Percentiles rank a stretch among this genome's conserved stretches.
phyloP scores from a whole-genome alignment of 176 grass and related monocot species.

The Eremochloa ophiuroides region DNA sequence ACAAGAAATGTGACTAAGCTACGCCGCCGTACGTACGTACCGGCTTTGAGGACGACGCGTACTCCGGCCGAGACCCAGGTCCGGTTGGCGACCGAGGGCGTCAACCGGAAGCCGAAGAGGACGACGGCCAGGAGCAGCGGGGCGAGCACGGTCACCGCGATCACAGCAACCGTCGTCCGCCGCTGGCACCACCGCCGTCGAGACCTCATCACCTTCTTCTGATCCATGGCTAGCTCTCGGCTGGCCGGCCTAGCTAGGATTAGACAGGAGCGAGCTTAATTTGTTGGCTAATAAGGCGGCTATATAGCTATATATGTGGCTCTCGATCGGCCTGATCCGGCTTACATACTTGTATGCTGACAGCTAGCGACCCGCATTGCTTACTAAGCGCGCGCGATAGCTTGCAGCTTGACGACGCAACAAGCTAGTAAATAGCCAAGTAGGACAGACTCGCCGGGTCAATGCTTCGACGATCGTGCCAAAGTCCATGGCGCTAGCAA shows the following conservation, averaged over 20 bases:
- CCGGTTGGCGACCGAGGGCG: background rate
- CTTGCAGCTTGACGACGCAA: background rate
- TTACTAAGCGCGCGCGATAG: background rate
- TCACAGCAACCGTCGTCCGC: background rate
- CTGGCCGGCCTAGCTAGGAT: too few relatives aligned
- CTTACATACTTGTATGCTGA: background rate
- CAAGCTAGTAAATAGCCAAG: too few relatives aligned
- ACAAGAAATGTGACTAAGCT: too few relatives aligned
- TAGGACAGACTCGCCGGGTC: background rate
- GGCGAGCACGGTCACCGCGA: background rate
- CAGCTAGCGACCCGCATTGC: background rate
- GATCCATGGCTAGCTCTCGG: too few relatives aligned
- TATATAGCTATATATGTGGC: too few relatives aligned
- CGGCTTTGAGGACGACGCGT: background rate
- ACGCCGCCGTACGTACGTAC: conserved; percentile 9
- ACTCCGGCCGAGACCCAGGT: conserved; percentile 1
- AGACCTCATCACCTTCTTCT: too few relatives aligned
- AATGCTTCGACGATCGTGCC: conserved; percentile 13
- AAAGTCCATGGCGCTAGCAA: background rate
- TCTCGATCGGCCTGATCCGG: background rate
- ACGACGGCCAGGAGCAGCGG: background rate
- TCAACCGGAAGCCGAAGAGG: conserved; percentile 19
- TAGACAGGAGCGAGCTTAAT: too few relatives aligned
- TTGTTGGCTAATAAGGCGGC: too few relatives aligned
- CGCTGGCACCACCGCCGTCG: background rate